Evolutionary conservation across 352 stramenopile species (phyloP).

Genomic region (Elongisporangium undulatum): DNA sequence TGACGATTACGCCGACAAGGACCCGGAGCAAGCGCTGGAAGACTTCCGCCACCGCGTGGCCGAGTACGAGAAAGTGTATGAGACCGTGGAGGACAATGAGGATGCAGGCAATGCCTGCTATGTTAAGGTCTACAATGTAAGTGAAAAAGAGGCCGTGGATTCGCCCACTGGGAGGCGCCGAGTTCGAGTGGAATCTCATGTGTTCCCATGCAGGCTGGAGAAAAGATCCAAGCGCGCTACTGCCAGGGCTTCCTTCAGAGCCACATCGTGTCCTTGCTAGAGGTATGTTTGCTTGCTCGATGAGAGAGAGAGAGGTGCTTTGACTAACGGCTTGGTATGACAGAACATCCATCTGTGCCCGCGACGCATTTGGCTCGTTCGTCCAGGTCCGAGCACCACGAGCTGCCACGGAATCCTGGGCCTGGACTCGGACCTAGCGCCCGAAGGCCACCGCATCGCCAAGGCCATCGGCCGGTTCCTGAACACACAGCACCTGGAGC

Average conservation of each 20-base stretch:
- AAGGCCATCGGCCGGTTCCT: constrained; percentile 85
- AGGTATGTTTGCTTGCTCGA: constrained; percentile 6
- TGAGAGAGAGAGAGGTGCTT: no score
- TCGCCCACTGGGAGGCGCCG: not conserved
- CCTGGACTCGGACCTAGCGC: constrained; percentile 79
- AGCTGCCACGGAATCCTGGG: constrained; percentile 74
- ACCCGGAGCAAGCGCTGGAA: constrained; percentile 77
- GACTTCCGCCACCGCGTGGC: constrained; percentile 87
- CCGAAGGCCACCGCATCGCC: constrained; percentile 75
- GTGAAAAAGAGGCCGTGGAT: not conserved
- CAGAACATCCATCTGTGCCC: constrained; percentile 92
- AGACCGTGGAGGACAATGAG: constrained; percentile 88
- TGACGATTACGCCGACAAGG: constrained; percentile 88
- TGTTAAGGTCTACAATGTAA: constrained; percentile 91
- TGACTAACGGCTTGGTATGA: not conserved
- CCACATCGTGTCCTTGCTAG: constrained; percentile 81
- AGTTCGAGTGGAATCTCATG: not conserved
- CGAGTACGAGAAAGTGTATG: constrained; percentile 93
- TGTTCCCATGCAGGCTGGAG: constrained; percentile 40
- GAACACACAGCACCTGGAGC: constrained; percentile 64
- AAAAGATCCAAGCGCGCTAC: constrained; percentile 88
- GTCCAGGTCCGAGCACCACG: constrained; percentile 77
- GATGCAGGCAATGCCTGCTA: constrained; percentile 82
- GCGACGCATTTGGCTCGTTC: constrained; percentile 88
- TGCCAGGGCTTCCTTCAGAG: constrained; percentile 86